Base-by-base conservation (phyloP, 305 asterid species). In the Lippia alba region DNA sequence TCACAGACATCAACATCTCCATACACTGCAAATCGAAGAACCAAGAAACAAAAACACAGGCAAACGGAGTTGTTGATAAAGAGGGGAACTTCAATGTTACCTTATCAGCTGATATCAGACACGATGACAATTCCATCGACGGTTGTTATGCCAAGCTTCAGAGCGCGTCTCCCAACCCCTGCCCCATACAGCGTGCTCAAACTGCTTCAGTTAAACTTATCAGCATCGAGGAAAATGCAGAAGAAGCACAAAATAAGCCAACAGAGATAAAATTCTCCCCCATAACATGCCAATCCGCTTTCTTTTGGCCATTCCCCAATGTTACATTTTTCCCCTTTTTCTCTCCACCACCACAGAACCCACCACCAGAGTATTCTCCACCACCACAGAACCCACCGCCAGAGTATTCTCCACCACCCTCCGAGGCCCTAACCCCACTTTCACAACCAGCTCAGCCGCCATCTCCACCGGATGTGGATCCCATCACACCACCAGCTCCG, bases 121-220 rank as follows among this genome's bases (percentile, higher is more conserved):
- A 63, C 53, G 78, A 78, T 10, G 78, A 58, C 6, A 24, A 9
- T 4, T 34, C 69, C 63, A 56, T 63, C 12, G 75, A 80, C 10
- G 74, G 76, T 34, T 90, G 89, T 56, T 77, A 74, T 51, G 84
- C 89, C 0, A 79, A 70, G 80, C 85, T 90, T 70, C 83, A 83
- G 49, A 72, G 66, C 62, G 75, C 72, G 16, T 39, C 80, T 24
- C 71, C 76, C 34, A 75, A 80, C 39, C 78, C 82, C 5, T 88
- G 91, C 69, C 85, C 88, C 20, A 61, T 84, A 34, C 72, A 75
- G 64, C 65, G 55, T 59, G 70, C 76, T 19, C 80, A 82, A 56
- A 69, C 81, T 34, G 79, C 82, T 66, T 76, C 82, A 8, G 49
- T 84, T 54, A 64, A 81, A 53, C 67, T 76, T 61, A 19, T 66